Evolutionary conservation across 2,329 filamentous ascomycete genomes (phyloP), one percentile per base, ranked within the genome.

Genomic region (Ceratocystis cacaofunesta): DNA sequence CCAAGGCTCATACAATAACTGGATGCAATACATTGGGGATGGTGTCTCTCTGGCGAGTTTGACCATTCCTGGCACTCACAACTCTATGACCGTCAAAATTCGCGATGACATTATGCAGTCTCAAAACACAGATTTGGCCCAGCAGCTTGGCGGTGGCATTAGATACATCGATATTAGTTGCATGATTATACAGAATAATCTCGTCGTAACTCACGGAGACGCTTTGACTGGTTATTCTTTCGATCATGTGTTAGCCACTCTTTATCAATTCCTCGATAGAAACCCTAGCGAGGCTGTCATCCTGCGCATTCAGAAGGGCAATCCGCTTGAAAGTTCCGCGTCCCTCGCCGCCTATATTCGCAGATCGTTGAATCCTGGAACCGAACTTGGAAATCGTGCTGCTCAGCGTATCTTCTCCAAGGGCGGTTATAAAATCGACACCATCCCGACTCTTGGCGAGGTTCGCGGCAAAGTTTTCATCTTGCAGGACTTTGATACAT

Each of bases 121-220:
- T 2, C 48, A 52, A 12, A 52, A 52, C 48, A 10, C n/a, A 8
- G 1, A 2, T 22, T 25, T 52, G n/a, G 1, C n/a, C n/a, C n/a
- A 52, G 1, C 48, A 52, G 48, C 48, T 52, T 22, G 4, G 10
- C 4, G n/a, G 7, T 22, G 48, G 48, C 2, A 4, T 52, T 1
- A 52, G 48, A 52, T 52, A 52, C 48, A 22, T 52, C 22, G 48
- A 52, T 22, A 0, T 52, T 10, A 52, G n/a, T 52, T n/a, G n/a
- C 15, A 3, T 1, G 7, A n/a, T 0, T 8, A 12, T 5, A n/a
- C n/a, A n/a, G n/a, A n/a, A 10, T 4, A 22, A 0, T 0, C n/a
- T 52, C 1, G 1, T 19, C 1, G 22, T 52, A 8, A 8, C n/a
- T 0, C 22, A 52, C 12, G 22, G n/a, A 52, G 17, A 4, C 7